Conservation (phyloP, 164 flowering plant species). For the Dillenia turbinata region DNA sequence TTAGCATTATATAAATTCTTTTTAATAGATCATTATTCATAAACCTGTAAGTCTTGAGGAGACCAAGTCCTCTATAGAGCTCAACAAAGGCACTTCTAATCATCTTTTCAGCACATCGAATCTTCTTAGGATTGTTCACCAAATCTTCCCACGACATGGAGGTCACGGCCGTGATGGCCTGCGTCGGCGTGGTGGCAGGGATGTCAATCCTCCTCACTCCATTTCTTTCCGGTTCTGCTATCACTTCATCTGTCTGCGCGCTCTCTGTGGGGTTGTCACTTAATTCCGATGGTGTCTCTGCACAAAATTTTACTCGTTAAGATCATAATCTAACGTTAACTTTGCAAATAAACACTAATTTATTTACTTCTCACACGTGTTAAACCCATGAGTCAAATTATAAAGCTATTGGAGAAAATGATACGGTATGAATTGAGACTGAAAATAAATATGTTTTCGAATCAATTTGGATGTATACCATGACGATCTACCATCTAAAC, state of each 20-base stretch:
- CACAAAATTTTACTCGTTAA: neutral
- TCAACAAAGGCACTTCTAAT: constrained; percentile 89
- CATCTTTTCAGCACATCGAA: constrained; percentile 89
- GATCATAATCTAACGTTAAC: neutral
- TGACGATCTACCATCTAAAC: too few relatives aligned
- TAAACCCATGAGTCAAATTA: too few relatives aligned
- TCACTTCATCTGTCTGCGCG: constrained; percentile 35
- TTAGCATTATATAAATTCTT: too few relatives aligned
- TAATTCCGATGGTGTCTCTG: constrained; percentile 20
- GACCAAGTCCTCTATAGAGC: constrained; percentile 81
- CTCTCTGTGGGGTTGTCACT: constrained; percentile 6
- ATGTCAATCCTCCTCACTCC: constrained; percentile 72
- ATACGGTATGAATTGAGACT: too few relatives aligned
- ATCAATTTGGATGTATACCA: too few relatives aligned
- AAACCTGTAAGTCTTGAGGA: constrained; percentile 84
- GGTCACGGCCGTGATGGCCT: constrained; percentile 59
- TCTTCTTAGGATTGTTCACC: constrained; percentile 65
- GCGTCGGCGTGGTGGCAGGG: constrained; percentile 58
- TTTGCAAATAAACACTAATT: neutral
- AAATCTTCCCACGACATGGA: constrained; percentile 85
- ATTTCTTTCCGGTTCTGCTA: constrained; percentile 47
- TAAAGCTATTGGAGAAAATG: too few relatives aligned
- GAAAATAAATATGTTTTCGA: too few relatives aligned
- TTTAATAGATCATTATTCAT: neutral
- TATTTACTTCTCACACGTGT: too few relatives aligned